Base-by-base conservation (phyloP, 148 eudicot genomes). In the Nepenthes gracilis region DNA sequence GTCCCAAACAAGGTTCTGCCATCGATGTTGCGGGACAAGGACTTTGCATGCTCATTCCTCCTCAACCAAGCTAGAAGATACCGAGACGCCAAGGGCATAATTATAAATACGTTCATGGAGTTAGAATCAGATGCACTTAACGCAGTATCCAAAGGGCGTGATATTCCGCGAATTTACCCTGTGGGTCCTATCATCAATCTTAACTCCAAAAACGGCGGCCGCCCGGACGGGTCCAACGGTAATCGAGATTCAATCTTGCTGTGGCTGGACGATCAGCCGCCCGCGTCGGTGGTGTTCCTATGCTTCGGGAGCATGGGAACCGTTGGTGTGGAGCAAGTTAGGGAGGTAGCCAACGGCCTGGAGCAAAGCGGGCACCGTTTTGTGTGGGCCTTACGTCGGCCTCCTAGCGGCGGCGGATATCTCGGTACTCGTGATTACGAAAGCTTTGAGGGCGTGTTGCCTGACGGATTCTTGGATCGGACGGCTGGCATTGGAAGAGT, bases 241-340 rank as follows among this genome's bases (percentile, higher is more conserved):
- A 38, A 49, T 35, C 15, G 50, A n/a, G 65, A 54, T 2, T 12
- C 33, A 14, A 45, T 70, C 1, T 54, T 64, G 35, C 23, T 35
- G 37, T 80, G 84, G 78, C 61, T 80, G 58, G 78, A 76, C 43
- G 53, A 40, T 36, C 80, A 80, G 33, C 78, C 78, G 1, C 32
- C 45, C 11, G 64, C 63, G 0, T 70, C 80, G 9, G 83, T 80
- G 11, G 75, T 80, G 33, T 76, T 73, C 40, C 51, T 80, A 1
- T 80, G 84, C 54, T 80, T 80, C 49, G 84, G 84, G 45, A 80
- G 80, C 60, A 45, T 57, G 58, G 81, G 76, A 51, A 60, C 69
- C 43, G 73, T 80, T 37, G 62, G 51, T 1, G 70, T 55, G 40
- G 68, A 47, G 2, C 84, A 80, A 38, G 72, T 73, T n/a, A 67